phyloP scores from a whole-genome alignment of 2,329 filamentous ascomycete genomes.

The Talaromyces sp. region DNA sequence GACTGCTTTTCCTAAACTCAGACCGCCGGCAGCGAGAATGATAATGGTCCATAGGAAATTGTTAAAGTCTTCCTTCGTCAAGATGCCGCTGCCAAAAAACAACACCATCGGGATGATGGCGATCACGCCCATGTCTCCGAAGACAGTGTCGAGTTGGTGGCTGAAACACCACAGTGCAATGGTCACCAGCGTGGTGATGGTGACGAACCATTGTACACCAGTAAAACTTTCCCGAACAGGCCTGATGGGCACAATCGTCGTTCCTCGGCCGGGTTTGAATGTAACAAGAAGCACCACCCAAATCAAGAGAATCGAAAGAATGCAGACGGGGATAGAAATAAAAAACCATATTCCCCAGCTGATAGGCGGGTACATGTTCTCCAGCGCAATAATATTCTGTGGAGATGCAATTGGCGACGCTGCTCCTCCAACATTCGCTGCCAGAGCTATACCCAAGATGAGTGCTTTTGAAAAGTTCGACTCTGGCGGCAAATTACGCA shows the following conservation, averaged over 20 bases:
- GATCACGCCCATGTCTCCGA: conserved; percentile 97
- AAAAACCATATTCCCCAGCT: conserved; percentile 98
- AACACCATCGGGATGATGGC: conserved; percentile 92
- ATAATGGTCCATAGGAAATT: conserved; percentile 99
- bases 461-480: conserved; percentile 92
- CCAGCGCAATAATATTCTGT: conserved; percentile 92
- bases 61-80: conserved; percentile 99
- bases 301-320: conserved; percentile 80
- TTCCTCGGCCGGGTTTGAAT: conserved; percentile 79
- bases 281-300: conserved; percentile 80
- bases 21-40: conserved; percentile 87
- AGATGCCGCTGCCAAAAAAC: conserved; percentile 92
- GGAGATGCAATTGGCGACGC: conserved; percentile 95
- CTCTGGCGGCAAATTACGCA: conserved; percentile 84
- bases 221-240: conserved; percentile 84
- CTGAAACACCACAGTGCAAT: conserved; percentile 89
- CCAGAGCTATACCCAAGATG: conserved; percentile 88
- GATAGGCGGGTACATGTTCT: conserved; percentile 88
- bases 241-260: conserved; percentile 84
- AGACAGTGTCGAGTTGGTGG: conserved; percentile 78
- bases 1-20: conserved; percentile 89
- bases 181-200: conserved; percentile 71
- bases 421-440: conserved; percentile 93
- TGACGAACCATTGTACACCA: conserved; percentile 89
- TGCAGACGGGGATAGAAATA: conserved; percentile 84